These are phyloP conservation scores for Schwanniomyces pseudopolymorphus DNA, from an alignment of 805 yeast species.

Conservation along the genomic window DNA sequence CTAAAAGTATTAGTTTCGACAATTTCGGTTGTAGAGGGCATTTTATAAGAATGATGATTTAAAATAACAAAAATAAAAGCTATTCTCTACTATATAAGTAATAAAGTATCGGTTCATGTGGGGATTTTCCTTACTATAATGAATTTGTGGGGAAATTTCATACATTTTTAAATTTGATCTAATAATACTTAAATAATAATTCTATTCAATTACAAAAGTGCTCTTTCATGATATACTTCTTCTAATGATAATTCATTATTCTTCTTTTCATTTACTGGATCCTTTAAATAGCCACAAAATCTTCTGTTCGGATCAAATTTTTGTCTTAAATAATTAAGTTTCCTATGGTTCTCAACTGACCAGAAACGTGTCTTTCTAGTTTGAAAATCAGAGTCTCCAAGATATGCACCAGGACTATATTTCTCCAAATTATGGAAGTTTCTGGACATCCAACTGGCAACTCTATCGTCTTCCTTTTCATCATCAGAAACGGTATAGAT, in stretches of 20 bases:
- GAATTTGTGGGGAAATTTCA: neutral
- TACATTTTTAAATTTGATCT: no score
- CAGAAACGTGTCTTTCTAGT: neutral
- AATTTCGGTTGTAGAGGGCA: no score
- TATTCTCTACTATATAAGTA: no score
- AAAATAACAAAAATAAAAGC: no score
- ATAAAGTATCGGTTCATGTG: no score
- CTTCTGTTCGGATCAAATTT: neutral
- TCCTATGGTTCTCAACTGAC: neutral
- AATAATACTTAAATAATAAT: no score
- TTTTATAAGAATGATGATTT: no score
- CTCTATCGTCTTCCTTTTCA: neutral
- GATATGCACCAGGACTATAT: neutral
- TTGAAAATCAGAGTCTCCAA: slow-evolving; percentile 1
- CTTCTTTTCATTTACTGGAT: neutral
- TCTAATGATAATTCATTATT: neutral
- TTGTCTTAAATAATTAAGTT: neutral
- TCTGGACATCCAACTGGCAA: neutral
- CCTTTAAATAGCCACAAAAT: neutral
- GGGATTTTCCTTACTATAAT: no score
- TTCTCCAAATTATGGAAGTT: neutral
- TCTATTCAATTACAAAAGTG: neutral
- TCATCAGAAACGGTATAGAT: neutral
- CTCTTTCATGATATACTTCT: neutral
- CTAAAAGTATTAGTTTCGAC: no score